Evolutionary conservation across 345 rosid genomes (phyloP), one percentile per base, ranked within the genome.

Genomic region (Eucalyptus brandiana): DNA sequence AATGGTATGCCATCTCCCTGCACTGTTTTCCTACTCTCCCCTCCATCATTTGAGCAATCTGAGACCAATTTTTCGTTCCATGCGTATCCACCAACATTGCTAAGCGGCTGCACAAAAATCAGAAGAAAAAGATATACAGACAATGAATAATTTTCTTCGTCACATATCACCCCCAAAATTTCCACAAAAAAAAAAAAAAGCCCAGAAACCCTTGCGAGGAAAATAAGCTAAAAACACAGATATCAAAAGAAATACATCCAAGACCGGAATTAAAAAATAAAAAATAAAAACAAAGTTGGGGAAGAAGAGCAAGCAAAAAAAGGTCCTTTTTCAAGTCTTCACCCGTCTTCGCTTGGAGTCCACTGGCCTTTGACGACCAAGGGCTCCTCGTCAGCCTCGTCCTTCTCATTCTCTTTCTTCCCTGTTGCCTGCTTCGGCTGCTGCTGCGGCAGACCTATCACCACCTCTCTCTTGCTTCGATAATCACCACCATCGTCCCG

Each of bases 11-110:
- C 98, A 96, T 95, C 86, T 96, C 98, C 80, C 97, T 91, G 87
- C 98, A 96, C 85, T 96, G 97, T 90, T 97, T 97, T 24, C 98
- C 96, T 0, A 93, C 92, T 90, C 98, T 94, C 26, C 96, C 98
- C 3, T 89, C 80, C 51, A 95, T 90, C 92, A 92, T 90, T 85
- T 92, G 92, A 4, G 97, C 96, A 4, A 97, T 94, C n/a, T 91
- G 93, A n/a, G 97, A 90, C 97, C 99, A 96, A 85, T 89, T 95
- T 80, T 95, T 93, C 6, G 90, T 85, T 80, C 97, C 97, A 90
- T 93, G 62, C 47, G 91, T 83, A 30, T 83, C 87, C 87, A 96
- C 98, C 85, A 96, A 90, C 32, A 91, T 91, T 58, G 90, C 24
- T 51, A 96, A 80, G 62, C 91, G 16, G 56, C 98, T 95, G 87